Conservation (phyloP, 495 filamentous ascomycete genomes). For the Mycothermus thermophilus region DNA sequence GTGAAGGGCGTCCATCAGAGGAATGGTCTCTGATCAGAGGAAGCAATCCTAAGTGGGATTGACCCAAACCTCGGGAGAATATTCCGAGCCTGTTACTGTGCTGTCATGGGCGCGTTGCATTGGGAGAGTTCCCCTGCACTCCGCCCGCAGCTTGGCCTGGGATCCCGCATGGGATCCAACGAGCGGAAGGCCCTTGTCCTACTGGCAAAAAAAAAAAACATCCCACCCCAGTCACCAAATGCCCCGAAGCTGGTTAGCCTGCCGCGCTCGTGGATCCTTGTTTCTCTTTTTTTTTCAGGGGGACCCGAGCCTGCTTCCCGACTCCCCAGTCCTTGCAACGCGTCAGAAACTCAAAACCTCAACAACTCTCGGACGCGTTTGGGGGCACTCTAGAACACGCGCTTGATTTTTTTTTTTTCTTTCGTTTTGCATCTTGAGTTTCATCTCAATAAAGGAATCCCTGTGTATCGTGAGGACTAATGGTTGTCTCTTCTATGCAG, state of each 20-base stretch:
- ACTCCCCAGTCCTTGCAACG: conserved; percentile 24
- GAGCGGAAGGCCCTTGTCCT: conserved; percentile 27
- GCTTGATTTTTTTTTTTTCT: conserved; percentile 18
- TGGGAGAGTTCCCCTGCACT: no score
- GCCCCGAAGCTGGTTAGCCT: conserved; percentile 28
- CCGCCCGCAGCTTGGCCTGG: no score
- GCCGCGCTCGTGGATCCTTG: conserved; percentile 32
- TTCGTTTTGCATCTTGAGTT: neutral
- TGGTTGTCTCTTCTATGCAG: conserved; percentile 42
- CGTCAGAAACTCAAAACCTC: conserved; percentile 25
- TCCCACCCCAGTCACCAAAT: conserved; percentile 29
- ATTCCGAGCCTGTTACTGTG: conserved; percentile 34
- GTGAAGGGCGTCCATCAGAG: no score
- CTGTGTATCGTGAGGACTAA: conserved; percentile 29
- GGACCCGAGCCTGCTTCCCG: conserved; percentile 16
- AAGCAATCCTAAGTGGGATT: conserved; percentile 24
- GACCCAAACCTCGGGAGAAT: conserved; percentile 30
- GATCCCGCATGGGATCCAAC: conserved; percentile 15
- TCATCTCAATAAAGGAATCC: conserved; percentile 23
- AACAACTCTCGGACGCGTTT: conserved; percentile 31
- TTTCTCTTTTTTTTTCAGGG: conserved; percentile 30
- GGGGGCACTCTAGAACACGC: conserved; percentile 16
- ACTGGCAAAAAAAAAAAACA: no score
- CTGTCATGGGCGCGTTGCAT: no score
- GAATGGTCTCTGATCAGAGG: no score